phyloP scores from a whole-genome alignment of 1,284 basidiomycete genomes.

The Meira nashicola region DNA sequence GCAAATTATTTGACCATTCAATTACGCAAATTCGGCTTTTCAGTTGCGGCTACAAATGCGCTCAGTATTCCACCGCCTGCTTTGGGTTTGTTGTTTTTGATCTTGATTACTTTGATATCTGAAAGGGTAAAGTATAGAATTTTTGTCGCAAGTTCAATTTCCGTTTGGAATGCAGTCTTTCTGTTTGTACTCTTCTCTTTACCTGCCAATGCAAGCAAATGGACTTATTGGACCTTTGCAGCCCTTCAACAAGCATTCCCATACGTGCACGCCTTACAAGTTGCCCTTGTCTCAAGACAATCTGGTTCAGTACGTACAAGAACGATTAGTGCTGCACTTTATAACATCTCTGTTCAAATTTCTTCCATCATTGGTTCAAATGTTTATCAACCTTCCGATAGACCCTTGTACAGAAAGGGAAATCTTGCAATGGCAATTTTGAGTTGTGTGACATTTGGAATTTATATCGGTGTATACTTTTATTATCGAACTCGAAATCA shows the following conservation, averaged over 20 bases:
- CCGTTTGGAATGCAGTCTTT: constrained; percentile 16
- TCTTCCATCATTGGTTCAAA: constrained; percentile 14
- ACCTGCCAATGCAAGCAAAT: constrained; percentile 10
- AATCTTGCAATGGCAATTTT: constrained; percentile 16
- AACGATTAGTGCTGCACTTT: constrained; percentile 20
- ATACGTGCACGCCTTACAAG: constrained; percentile 21
- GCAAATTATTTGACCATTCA: constrained; percentile 15
- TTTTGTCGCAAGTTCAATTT: constrained; percentile 10
- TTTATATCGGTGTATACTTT: constrained; percentile 13
- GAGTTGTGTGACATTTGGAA: too few species aligned
- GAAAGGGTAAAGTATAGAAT: constrained; percentile 14
- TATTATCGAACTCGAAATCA: constrained; percentile 32
- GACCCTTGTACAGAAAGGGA: constrained; percentile 15
- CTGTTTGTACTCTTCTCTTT: constrained; percentile 12
- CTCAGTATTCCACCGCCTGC: constrained; percentile 12
- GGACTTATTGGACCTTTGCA: constrained; percentile 18
- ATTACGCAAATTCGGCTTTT: constrained; percentile 13
- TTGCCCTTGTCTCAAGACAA: constrained; percentile 12
- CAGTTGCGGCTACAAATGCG: constrained; percentile 6
- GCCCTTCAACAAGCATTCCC: constrained; percentile 14
- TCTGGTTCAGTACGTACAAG: constrained; percentile 18
- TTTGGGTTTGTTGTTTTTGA: constrained; percentile 10
- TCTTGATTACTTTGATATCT: constrained; percentile 15
- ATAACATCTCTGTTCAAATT: constrained; percentile 28
- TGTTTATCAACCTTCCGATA: constrained; percentile 19